Base-by-base conservation (phyloP, 2,329 filamentous ascomycete species). In the Botryotinia calthae region DNA sequence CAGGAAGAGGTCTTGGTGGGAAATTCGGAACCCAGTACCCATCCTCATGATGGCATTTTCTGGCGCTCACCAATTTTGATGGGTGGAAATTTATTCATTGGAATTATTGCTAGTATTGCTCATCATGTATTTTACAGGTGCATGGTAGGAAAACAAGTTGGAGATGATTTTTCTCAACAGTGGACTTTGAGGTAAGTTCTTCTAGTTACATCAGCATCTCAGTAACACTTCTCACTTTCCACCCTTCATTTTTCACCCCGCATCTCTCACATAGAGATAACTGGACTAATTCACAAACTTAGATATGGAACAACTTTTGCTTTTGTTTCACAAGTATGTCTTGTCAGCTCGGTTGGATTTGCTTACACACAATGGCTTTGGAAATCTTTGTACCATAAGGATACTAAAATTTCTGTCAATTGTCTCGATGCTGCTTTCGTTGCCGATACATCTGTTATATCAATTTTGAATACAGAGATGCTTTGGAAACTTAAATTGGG, bases 311-410 rank as follows among this genome's bases (percentile, higher is more conserved):
- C 70, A 14, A 70, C 69, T 12, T 73, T 74, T 51, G 71, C 74
- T n/a, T 73, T 71, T 37, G 62, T 74, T 28, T 65, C 73, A 10
- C 73, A 76, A 42, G 54, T 74, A 16, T 70, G 71, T 46, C 70
- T 76, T 9, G 71, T 69, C 0, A 68, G 67, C 28, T 76, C 75
- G 9, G 70, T 73, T 18, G 71, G 71, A 25, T 70, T 73, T 51
- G 73, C 72, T 25, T 76, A 72, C 59, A 73, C 72, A n/a, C 73
- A 75, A 46, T 75, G 70, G 65, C 54, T 76, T n/a, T 76, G 73
- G 72, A 72, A 74, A 31, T 73, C 69, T 14, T 42, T 76, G 14
- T 63, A 70, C n/a, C 54, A 70, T 18, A 73, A 73, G 46, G 64
- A 59, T 31, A 74, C 63, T 7, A 72, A 66, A 44, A 62, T 76